These are phyloP conservation scores for Candida sanyaensis DNA, from an alignment of 1,139 yeast genomes.

Conservation along the genomic window DNA sequence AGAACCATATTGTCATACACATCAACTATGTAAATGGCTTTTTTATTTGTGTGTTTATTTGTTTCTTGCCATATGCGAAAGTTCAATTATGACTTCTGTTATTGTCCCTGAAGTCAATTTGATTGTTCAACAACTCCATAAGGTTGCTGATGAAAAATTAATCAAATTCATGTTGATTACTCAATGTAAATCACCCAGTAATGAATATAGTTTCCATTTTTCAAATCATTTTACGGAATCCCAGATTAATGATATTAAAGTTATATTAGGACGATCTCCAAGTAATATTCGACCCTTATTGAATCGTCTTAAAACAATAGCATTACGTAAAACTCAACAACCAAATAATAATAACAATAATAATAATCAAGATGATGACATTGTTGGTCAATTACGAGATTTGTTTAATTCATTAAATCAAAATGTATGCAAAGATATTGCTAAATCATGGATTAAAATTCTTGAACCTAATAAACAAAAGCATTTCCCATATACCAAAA, in stretches of 20 bases:
- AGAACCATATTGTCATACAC: too few relatives aligned
- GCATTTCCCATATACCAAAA: constrained; percentile 56
- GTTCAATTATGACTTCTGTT: background rate
- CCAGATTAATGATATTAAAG: constrained; percentile 15
- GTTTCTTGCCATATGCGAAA: background rate
- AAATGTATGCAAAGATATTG: constrained; percentile 57
- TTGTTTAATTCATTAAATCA: constrained; percentile 36
- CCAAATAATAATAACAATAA: background rate
- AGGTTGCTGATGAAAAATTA: background rate
- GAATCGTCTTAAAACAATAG: constrained; percentile 10
- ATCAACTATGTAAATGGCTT: too few relatives aligned
- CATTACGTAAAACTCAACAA: constrained; percentile 1
- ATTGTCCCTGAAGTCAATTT: background rate
- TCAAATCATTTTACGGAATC: constrained; percentile 17
- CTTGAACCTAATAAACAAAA: constrained; percentile 73
- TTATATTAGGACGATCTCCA: constrained; percentile 12
- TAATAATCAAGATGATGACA: background rate
- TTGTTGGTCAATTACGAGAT: constrained; percentile 17
- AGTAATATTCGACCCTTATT: constrained; percentile 18
- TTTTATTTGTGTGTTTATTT: too few relatives aligned
- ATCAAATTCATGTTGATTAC: constrained; percentile 10
- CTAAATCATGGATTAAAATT: constrained; percentile 67
- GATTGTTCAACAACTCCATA: background rate
- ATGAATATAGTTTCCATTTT: constrained; percentile 14
- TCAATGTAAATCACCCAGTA: constrained; percentile 8